These are phyloP conservation scores for Sarcodon sp. DNA, from an alignment of 768 basidiomycete species.

Conservation along the genomic window DNA sequence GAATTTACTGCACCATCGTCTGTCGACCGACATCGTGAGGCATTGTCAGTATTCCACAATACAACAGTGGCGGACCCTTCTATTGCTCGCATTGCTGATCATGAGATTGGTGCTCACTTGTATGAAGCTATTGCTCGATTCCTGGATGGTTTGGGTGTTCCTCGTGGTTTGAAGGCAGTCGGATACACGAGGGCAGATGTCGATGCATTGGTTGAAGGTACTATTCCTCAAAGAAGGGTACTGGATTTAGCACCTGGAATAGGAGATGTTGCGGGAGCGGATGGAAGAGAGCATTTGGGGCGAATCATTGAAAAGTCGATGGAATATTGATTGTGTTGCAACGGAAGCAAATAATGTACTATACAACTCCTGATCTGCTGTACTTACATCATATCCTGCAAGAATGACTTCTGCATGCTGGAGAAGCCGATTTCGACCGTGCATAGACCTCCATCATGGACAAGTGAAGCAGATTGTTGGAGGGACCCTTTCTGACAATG, in stretches of 20 bases:
- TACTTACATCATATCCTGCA: no score
- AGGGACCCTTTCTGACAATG: conserved; percentile 69
- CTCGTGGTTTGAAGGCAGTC: conserved; percentile 74
- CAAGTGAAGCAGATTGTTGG: conserved; percentile 98
- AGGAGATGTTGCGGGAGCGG: conserved; percentile 69
- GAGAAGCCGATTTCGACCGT: conserved; percentile 55
- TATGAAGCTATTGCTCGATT: conserved; percentile 84
- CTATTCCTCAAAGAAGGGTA: conserved; percentile 85
- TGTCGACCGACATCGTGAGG: conserved; percentile 83
- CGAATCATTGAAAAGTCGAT: conserved; percentile 70
- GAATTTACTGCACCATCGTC: conserved; percentile 92
- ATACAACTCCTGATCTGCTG: no score
- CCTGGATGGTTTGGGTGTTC: conserved; percentile 74
- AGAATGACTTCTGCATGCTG: not conserved
- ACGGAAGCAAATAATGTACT: no score
- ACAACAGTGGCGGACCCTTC: conserved; percentile 56
- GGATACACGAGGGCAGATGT: conserved; percentile 64
- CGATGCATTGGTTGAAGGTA: conserved; percentile 73
- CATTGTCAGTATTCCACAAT: conserved; percentile 68
- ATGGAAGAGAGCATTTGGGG: conserved; percentile 73
- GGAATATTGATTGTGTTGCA: conserved; percentile 42
- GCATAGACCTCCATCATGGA: conserved; percentile 93
- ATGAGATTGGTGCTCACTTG: conserved; percentile 65
- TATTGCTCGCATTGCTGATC: conserved; percentile 62
- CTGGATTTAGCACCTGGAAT: conserved; percentile 89